A percentile compares a stretch with the other conserved stretches of the same genome.
phyloP scores from a whole-genome alignment of 2,329 filamentous ascomycete species.

The Botryotinia narcissicola region DNA sequence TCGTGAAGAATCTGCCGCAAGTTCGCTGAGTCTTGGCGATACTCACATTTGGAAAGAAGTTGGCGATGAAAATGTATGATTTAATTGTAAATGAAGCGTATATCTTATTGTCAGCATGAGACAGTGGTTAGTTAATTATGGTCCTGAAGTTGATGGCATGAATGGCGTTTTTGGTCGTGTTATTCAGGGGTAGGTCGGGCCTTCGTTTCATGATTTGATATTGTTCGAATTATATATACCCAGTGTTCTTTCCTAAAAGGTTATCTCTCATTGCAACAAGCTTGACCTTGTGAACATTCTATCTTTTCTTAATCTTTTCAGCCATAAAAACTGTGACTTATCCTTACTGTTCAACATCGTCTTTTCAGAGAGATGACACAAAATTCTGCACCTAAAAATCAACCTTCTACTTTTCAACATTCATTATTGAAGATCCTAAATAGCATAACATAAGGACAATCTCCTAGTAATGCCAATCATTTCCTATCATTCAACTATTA shows the following conservation, averaged over 20 bases:
- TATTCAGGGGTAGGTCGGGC: constrained; percentile 16
- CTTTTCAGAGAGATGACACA: constrained; percentile 8
- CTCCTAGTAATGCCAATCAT: constrained; percentile 27
- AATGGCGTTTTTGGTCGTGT: constrained; percentile 19
- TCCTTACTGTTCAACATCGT: constrained; percentile 4
- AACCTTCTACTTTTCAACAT: not conserved
- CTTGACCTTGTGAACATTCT: not conserved
- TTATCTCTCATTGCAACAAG: not conserved
- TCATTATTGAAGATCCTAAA: not conserved
- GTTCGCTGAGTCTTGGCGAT: constrained; percentile 49
- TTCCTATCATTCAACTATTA: constrained; percentile 31
- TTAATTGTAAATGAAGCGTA: not conserved
- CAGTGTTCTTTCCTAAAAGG: constrained; percentile 15
- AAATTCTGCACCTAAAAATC: constrained; percentile 13
- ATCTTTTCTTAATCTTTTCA: not conserved
- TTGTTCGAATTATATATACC: constrained; percentile 16
- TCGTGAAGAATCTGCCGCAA: constrained; percentile 42
- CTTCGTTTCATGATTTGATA: constrained; percentile 21
- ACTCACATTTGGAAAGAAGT: constrained; percentile 50
- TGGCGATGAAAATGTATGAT: constrained; percentile 38
- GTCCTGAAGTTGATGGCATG: not conserved
- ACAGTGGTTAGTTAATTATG: not conserved
- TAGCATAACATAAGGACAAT: not conserved
- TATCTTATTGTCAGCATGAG: not conserved
- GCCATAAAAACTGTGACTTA: not conserved